Evolutionary conservation across 1,139 yeast species (phyloP).

Genomic region (Diutina pseudorugosa): DNA sequence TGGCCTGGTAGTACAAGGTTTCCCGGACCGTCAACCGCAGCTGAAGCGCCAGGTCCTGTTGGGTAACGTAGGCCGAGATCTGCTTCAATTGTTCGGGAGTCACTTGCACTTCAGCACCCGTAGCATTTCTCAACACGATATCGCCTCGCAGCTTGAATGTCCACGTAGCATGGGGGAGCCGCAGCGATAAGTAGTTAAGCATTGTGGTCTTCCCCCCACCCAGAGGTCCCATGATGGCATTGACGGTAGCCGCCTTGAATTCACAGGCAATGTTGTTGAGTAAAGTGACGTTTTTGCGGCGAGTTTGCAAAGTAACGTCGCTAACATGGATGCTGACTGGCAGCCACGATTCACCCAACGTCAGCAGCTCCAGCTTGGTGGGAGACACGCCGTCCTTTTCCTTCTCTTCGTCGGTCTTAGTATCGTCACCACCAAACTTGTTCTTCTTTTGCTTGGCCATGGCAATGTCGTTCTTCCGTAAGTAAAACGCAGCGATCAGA

Average conservation of each 20-base stretch:
- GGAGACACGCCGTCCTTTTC: not conserved
- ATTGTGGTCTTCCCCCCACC: conserved; percentile 3
- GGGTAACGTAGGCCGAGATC: conserved; percentile 1
- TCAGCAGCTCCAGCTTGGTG: not conserved
- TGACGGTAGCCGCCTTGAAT: not conserved
- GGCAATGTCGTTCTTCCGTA: conserved; percentile 40
- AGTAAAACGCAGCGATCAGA: conserved; percentile 33
- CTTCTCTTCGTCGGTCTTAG: not conserved
- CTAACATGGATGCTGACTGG: not conserved
- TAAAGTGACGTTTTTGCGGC: not conserved
- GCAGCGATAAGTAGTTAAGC: not conserved
- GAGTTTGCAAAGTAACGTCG: not conserved
- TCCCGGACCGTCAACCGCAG: not conserved
- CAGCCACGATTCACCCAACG: not conserved
- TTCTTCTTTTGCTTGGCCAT: conserved; percentile 34
- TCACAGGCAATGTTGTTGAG: not conserved
- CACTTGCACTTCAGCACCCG: not conserved
- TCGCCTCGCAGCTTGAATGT: not conserved
- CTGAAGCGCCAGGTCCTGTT: conserved; percentile 1
- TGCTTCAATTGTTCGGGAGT: not conserved
- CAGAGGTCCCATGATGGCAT: conserved; percentile 2
- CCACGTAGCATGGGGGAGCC: not conserved
- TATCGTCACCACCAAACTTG: conserved; percentile 18
- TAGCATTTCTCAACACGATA: not conserved
- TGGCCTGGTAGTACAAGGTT: conserved; percentile 1